Conservation (phyloP, 495 filamentous ascomycete genomes). For the Aspergillus carlsbadensis region DNA sequence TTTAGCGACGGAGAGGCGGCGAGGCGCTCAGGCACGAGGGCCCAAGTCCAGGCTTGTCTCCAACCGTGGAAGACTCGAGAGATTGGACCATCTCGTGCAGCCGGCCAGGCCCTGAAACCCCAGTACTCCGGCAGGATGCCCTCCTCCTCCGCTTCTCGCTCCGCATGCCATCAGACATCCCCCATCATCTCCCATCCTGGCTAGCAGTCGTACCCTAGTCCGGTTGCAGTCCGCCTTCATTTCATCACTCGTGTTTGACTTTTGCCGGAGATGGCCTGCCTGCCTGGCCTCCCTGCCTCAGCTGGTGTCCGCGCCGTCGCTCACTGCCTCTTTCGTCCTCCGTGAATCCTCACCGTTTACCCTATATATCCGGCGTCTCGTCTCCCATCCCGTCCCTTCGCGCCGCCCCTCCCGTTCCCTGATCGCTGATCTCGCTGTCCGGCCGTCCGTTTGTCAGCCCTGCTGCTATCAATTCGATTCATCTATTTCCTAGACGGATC, state of each 20-base stretch:
- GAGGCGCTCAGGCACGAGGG: not conserved
- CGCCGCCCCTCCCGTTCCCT: not conserved
- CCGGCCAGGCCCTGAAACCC: conserved; percentile 10
- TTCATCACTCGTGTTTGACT: too few species aligned
- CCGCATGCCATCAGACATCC: too few species aligned
- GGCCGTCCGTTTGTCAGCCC: too few species aligned
- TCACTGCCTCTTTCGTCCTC: not conserved
- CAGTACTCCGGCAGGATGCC: too few species aligned
- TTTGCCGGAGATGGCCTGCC: too few species aligned
- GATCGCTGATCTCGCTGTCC: not conserved
- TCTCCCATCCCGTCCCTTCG: not conserved
- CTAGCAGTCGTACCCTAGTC: too few species aligned
- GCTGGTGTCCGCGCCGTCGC: not conserved
- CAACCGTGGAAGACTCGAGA: too few species aligned
- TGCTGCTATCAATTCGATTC: not conserved
- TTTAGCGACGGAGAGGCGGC: conserved; percentile 8
- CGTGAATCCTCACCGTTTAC: not conserved
- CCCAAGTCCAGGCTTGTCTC: not conserved
- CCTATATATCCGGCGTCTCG: not conserved
- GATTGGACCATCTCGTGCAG: not conserved
- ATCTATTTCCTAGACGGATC: not conserved
- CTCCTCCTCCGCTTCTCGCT: too few species aligned
- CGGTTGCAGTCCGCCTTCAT: too few species aligned
- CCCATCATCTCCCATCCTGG: too few species aligned
- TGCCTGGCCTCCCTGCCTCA: too few species aligned